Percentiles rank a stretch among this genome's conserved stretches.
Conservation (phyloP, 768 basidiomycete genomes). For the Naganishia randhawae region DNA sequence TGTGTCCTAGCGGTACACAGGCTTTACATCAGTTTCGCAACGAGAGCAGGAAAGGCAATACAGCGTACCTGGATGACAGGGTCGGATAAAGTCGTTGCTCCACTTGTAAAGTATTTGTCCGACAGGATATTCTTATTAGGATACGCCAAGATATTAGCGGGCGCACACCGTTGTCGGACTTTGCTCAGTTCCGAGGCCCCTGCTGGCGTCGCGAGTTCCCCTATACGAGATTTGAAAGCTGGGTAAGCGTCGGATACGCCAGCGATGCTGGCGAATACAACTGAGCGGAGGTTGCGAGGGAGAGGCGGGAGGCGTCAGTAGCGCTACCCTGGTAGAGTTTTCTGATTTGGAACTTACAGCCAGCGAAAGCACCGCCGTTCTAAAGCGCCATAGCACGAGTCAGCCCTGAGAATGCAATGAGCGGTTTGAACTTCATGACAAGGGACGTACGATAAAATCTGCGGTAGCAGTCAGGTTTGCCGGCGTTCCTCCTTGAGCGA, state of each 20-base stretch:
- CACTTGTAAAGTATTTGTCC: background rate
- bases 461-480: slow-evolving; percentile 18
- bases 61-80: slow-evolving; percentile 13
- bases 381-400: background rate
- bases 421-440: background rate
- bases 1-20: background rate
- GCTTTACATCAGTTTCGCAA: background rate
- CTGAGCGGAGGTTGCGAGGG: too few species aligned
- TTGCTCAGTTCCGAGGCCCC: background rate
- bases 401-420: background rate
- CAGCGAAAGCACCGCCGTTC: slow-evolving; percentile 8
- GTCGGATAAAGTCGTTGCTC: background rate
- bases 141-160: slow-evolving; percentile 10
- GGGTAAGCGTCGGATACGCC: slow-evolving; percentile 20
- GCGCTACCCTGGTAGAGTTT: too few species aligned
- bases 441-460: background rate
- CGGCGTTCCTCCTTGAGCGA: slow-evolving; percentile 3
- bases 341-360: background rate
- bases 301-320: background rate
- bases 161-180: slow-evolving; percentile 10
- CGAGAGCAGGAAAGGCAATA: background rate
- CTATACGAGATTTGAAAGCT: background rate
- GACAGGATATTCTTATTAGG: slow-evolving; percentile 1
- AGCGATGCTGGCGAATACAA: slow-evolving; percentile 14
- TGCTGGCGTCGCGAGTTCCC: slow-evolving; percentile 1